Conservation (phyloP, 2,329 filamentous ascomycete genomes). For the Exophiala sp. region DNA sequence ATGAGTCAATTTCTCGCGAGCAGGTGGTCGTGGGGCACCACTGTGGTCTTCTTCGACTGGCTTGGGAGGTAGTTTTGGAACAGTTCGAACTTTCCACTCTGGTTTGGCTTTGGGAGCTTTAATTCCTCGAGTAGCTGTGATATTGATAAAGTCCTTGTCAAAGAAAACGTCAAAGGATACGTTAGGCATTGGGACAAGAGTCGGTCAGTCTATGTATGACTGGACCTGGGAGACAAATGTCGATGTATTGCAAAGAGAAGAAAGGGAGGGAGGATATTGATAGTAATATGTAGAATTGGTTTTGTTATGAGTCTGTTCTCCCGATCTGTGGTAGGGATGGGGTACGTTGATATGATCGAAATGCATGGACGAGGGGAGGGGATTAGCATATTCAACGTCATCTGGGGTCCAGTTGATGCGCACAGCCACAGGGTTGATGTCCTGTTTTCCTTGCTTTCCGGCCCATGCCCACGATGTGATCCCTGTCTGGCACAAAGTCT, state of each 20-base stretch:
- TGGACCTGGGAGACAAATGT: not conserved
- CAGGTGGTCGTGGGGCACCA: slow-evolving; percentile 18
- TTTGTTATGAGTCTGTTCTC: not conserved
- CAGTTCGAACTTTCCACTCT: slow-evolving; percentile 30
- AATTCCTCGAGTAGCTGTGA: slow-evolving; percentile 29
- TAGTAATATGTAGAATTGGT: not conserved
- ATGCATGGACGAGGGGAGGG: not conserved
- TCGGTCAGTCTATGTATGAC: slow-evolving; percentile 10
- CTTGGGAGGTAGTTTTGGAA: slow-evolving; percentile 30
- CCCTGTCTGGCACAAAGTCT: slow-evolving; percentile 1
- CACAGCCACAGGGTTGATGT: slow-evolving; percentile 21
- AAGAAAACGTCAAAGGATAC: slow-evolving; percentile 32
- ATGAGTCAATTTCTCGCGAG: slow-evolving; percentile 25
- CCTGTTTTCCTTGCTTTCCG: slow-evolving; percentile 16
- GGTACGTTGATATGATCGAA: not conserved
- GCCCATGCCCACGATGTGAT: slow-evolving; percentile 6
- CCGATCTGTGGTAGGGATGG: slow-evolving; percentile 1
- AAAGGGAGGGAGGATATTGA: not conserved
- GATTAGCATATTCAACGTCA: slow-evolving; percentile 14
- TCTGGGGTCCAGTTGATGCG: slow-evolving; percentile 10
- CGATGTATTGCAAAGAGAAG: not conserved
- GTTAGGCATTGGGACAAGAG: slow-evolving; percentile 30
- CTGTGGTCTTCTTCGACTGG: slow-evolving; percentile 17
- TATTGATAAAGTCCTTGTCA: slow-evolving; percentile 31
- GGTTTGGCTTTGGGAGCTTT: slow-evolving; percentile 30